Evolutionary conservation across 441 rosid species (phyloP).

Genomic region (Breynia disticha): DNA sequence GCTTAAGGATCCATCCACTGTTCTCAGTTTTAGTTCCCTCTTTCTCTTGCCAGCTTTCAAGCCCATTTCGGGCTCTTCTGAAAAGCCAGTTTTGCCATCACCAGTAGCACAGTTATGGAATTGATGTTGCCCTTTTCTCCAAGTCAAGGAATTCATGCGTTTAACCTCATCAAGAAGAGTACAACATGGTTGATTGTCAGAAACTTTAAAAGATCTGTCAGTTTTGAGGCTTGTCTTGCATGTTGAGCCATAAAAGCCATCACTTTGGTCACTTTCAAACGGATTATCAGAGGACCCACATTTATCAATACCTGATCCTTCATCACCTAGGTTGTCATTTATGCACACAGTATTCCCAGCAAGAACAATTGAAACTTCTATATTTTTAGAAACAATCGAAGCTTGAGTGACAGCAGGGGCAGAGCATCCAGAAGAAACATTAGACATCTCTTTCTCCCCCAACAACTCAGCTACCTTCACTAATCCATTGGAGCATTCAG

Average conservation of each 20-base stretch:
- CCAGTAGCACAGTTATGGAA: slow-evolving; percentile 14
- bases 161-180: slow-evolving; percentile 54
- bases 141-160: slow-evolving; percentile 37
- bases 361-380: slow-evolving; percentile 24
- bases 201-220: slow-evolving; percentile 15
- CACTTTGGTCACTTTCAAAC: slow-evolving; percentile 39
- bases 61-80: slow-evolving; percentile 15
- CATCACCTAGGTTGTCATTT: slow-evolving; percentile 30
- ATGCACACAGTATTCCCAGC: slow-evolving; percentile 18
- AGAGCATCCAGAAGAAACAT: slow-evolving; percentile 40
- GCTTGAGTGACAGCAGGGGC: slow-evolving; percentile 31
- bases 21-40: slow-evolving; percentile 19
- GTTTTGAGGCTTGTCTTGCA: slow-evolving; percentile 17
- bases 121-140: slow-evolving; percentile 28
- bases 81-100: slow-evolving; percentile 16
- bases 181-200: slow-evolving; percentile 18
- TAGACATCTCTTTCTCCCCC: slow-evolving; percentile 33
- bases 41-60: slow-evolving; percentile 31
- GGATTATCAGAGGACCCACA: slow-evolving; percentile 49
- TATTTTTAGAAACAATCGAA: slow-evolving; percentile 26
- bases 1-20: slow-evolving; percentile 12
- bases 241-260: slow-evolving; percentile 20
- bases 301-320: slow-evolving; percentile 41
- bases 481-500: slow-evolving; percentile 16
- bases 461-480: slow-evolving; percentile 15